phyloP scores from a whole-genome alignment of 306 rosid genomes.

The Trifolium fragiferum region DNA sequence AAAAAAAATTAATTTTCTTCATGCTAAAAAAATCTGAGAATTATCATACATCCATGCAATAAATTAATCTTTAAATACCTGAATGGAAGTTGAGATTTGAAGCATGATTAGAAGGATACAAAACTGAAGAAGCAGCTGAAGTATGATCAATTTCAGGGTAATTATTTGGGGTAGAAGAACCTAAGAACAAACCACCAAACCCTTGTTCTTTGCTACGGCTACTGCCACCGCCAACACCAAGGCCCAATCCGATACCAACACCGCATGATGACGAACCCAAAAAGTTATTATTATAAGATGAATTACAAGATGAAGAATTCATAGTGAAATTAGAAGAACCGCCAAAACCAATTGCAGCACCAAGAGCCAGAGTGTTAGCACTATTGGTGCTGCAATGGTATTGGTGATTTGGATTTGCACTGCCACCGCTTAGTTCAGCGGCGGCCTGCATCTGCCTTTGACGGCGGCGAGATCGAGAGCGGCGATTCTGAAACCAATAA shows the following conservation, averaged over 20 bases:
- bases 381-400: not conserved
- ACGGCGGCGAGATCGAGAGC: constrained; percentile 94
- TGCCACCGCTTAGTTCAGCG: not conserved
- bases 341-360: not conserved
- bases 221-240: too few species aligned
- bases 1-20: not conserved
- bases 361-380: not conserved
- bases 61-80: constrained; percentile 58
- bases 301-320: constrained; percentile 9
- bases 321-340: not conserved
- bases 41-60: constrained; percentile 41
- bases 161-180: constrained; percentile 56
- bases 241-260: constrained; percentile 1
- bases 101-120: constrained; percentile 48
- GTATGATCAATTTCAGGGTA: constrained; percentile 59
- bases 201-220: not conserved
- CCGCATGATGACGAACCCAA: constrained; percentile 47
- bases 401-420: constrained; percentile 6
- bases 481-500: constrained; percentile 98
- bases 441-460: constrained; percentile 88
- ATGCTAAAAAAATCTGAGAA: not conserved
- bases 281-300: not conserved
- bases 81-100: constrained; percentile 61
- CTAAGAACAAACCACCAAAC: constrained; percentile 42
- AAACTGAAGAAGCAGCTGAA: constrained; percentile 47